A percentile compares a stretch with the other conserved stretches of the same genome.
These are phyloP conservation scores for Tricholoma bakamatsutake DNA, from an alignment of 768 basidiomycete genomes.

Conservation along the genomic window DNA sequence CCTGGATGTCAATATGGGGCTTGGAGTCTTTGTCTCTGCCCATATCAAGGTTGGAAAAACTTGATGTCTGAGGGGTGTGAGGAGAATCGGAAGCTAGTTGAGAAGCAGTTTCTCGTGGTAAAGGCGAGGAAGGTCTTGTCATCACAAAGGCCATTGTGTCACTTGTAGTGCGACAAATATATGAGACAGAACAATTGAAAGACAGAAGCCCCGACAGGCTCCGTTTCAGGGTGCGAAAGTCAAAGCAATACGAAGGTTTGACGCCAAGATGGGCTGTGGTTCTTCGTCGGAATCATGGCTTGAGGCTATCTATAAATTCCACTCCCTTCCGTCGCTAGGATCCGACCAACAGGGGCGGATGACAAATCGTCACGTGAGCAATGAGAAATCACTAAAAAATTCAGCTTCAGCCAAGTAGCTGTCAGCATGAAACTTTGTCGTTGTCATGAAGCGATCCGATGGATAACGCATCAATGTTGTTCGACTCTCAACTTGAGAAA, in stretches of 20 bases:
- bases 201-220: not conserved
- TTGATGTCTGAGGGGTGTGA: slow-evolving; percentile 3
- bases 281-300: not conserved
- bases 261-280: not conserved
- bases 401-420: no score
- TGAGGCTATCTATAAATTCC: no score
- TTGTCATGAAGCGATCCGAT: no score
- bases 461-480: no score
- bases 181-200: slow-evolving; percentile 1
- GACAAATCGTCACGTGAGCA: no score
- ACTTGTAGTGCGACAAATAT: not conserved
- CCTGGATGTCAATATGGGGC: slow-evolving; percentile 66
- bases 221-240: not conserved
- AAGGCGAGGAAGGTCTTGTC: slow-evolving; percentile 15
- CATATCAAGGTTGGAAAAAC: slow-evolving; percentile 27
- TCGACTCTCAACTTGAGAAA: no score
- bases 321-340: no score
- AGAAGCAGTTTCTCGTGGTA: not conserved
- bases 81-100: slow-evolving; percentile 11
- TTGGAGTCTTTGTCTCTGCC: slow-evolving; percentile 37
- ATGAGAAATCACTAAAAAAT: no score
- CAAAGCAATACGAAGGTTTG: not conserved
- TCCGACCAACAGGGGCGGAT: no score
- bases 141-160: slow-evolving; percentile 18
- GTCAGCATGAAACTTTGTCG: no score